Evolutionary conservation across 2,329 filamentous ascomycete species (phyloP), one percentile per base, ranked within the genome.

Genomic region (Monosporascus cannonballus): DNA sequence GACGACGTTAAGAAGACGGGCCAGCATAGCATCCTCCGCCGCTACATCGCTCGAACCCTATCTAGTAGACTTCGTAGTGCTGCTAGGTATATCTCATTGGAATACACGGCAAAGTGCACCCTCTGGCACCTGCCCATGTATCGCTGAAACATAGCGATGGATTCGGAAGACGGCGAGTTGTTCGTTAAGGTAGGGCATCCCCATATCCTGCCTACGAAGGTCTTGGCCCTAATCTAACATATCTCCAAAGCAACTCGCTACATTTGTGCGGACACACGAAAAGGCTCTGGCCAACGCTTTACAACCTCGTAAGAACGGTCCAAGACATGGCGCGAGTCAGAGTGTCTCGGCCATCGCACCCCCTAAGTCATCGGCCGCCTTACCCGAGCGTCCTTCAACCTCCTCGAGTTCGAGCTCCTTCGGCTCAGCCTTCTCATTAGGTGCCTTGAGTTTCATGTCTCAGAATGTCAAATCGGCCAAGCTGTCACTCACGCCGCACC

Each of bases 251-350:
- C 94, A 96, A 80, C 81, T 99, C 69, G 92, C 93, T 68, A 87
- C 87, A 74, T 97, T 96, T 73, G 91, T 99, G 73, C 90, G 92
- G 58, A 96, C 91, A 52, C 91, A 99, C 76, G 94, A 99, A 74
- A 96, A 96, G 75, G 93, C 92, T 38, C 83, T 99, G 58, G 94
- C 94, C 68, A 97, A 97, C 76, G 93, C 93, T 64, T 78, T 96
- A 57, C 93, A 96, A 71, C 80, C 95, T 63, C 86, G 87, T 69
- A 84, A 89, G 64, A 80, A 83, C 57, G 75, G 78, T 41, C 76
- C 82, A 57, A 87, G 86, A 64, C 84, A 92, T 83, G 82, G 80
- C 60, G 73, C 83, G 52, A 85, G 86, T 14, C 82, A 85, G 63
- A 86, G 81, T 66, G 78, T 84, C 49, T 82, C 81, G 54, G 77